A percentile compares a stretch with the other conserved stretches of the same genome.
phyloP scores from a whole-genome alignment of 805 yeast species.

The Candida namnaoensis region DNA sequence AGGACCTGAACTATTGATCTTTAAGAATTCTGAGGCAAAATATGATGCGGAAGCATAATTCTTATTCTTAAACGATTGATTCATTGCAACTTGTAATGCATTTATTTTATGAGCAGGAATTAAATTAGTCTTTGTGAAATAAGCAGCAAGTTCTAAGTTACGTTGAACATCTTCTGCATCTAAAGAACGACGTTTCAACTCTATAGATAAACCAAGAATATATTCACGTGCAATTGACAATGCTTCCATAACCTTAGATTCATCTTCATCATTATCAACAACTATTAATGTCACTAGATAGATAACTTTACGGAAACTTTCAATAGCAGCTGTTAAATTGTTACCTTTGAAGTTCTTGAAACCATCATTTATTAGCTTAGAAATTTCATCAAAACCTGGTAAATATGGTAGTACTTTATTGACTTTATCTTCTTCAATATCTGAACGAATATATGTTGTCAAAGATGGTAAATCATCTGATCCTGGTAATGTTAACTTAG shows the following conservation, averaged over 20 bases:
- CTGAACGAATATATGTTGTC: constrained; percentile 55
- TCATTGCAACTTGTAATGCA: constrained; percentile 93
- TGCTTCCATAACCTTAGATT: constrained; percentile 62
- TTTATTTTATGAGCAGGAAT: constrained; percentile 78
- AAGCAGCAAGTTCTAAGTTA: constrained; percentile 90
- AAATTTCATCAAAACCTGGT: constrained; percentile 65
- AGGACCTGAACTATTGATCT: constrained; percentile 61
- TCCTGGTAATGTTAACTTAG: constrained; percentile 68
- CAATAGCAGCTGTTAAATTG: constrained; percentile 75
- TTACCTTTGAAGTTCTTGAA: constrained; percentile 79
- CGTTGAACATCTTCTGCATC: constrained; percentile 69
- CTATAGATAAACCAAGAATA: constrained; percentile 87
- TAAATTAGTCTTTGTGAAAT: constrained; percentile 80
- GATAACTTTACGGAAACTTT: constrained; percentile 68
- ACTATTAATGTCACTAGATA: constrained; percentile 66
- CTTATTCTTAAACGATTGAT: constrained; percentile 80
- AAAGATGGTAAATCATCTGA: constrained; percentile 64
- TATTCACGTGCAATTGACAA: constrained; percentile 78
- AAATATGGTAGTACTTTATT: constrained; percentile 52
- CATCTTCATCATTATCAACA: constrained; percentile 70
- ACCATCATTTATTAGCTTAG: constrained; percentile 55
- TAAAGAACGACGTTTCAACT: constrained; percentile 77
- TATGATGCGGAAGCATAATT: constrained; percentile 83
- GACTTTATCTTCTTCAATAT: constrained; percentile 45
- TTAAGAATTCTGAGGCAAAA: constrained; percentile 80